Conservation (phyloP, 441 rosid species). For the Adansonia rubrostipa region DNA sequence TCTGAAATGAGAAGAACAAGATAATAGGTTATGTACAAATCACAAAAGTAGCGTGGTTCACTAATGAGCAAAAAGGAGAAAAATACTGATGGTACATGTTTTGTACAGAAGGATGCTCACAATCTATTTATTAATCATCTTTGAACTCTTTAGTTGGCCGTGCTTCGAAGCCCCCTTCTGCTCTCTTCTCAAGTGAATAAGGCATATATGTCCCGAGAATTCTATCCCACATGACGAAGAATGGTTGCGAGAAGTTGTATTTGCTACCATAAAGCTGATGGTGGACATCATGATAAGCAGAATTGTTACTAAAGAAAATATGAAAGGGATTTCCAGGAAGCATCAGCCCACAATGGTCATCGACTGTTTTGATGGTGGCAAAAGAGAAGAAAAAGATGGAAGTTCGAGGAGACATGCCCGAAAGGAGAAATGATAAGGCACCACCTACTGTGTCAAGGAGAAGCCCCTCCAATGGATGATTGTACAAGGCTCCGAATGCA, state of each 20-base stretch:
- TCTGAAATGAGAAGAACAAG: constrained; percentile 33
- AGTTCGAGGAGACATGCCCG: constrained; percentile 88
- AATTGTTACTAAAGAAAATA: constrained; percentile 76
- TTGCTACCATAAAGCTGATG: constrained; percentile 90
- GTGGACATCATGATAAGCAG: constrained; percentile 94
- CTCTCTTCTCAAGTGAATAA: constrained; percentile 78
- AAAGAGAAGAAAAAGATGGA: constrained; percentile 93
- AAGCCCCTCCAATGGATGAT: constrained; percentile 89
- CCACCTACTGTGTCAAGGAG: constrained; percentile 91
- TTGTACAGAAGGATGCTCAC: constrained; percentile 20
- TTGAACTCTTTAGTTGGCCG: constrained; percentile 65
- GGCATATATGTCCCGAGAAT: constrained; percentile 94
- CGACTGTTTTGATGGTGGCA: constrained; percentile 86
- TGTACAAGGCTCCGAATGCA: constrained; percentile 82
- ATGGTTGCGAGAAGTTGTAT: constrained; percentile 93
- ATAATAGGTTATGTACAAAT: constrained; percentile 38
- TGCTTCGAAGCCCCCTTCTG: constrained; percentile 74
- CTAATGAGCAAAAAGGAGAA: constrained; percentile 5
- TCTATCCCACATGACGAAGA: constrained; percentile 90
- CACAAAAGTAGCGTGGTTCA: constrained; percentile 25
- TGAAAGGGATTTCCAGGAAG: constrained; percentile 95
- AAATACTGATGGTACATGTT: constrained; percentile 23
- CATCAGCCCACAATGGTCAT: constrained; percentile 92
- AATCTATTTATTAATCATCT: constrained; percentile 39
- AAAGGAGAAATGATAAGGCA: constrained; percentile 79